These are phyloP conservation scores for Chlorella sp. DNA, from an alignment of 139 green algal genomes.

Conservation along the genomic window DNA sequence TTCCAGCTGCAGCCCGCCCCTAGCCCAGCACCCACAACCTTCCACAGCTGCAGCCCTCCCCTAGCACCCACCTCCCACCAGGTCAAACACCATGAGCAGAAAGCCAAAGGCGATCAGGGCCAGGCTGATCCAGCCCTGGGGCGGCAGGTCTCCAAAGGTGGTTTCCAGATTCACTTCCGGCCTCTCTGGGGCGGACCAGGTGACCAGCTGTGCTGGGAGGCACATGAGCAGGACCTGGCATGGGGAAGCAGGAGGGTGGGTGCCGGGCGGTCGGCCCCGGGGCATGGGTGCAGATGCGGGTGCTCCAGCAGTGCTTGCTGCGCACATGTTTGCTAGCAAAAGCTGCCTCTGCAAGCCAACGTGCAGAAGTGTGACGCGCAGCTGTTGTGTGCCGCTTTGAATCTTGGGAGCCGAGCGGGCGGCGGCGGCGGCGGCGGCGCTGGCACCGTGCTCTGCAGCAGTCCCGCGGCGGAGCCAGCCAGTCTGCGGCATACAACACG, in stretches of 20 bases:
- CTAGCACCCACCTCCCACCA: constrained; percentile 21
- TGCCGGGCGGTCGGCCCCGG: too few relatives aligned
- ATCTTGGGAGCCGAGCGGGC: not conserved
- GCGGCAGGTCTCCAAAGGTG: not conserved
- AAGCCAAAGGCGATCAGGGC: constrained; percentile 37
- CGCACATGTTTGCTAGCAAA: not conserved
- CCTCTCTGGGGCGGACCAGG: not conserved
- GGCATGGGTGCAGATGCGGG: too few relatives aligned
- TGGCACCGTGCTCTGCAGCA: not conserved
- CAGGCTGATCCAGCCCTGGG: constrained; percentile 43
- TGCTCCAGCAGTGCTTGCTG: too few relatives aligned
- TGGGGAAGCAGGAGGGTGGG: too few relatives aligned
- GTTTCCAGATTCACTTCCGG: constrained; percentile 8
- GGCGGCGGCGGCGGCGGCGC: too few relatives aligned
- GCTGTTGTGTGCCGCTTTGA: not conserved
- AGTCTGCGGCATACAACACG: not conserved
- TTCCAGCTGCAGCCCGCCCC: too few relatives aligned
- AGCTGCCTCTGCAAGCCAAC: not conserved
- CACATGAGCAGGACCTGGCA: constrained; percentile 19
- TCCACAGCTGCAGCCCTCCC: not conserved
- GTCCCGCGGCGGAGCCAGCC: too few relatives aligned
- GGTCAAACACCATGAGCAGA: constrained; percentile 42
- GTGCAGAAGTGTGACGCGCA: not conserved
- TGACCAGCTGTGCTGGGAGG: constrained; percentile 18
- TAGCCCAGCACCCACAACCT: too few relatives aligned